A percentile compares a stretch with the other conserved stretches of the same genome.
Conservation (phyloP, 768 basidiomycete species). For the Hygrophorus russula region DNA sequence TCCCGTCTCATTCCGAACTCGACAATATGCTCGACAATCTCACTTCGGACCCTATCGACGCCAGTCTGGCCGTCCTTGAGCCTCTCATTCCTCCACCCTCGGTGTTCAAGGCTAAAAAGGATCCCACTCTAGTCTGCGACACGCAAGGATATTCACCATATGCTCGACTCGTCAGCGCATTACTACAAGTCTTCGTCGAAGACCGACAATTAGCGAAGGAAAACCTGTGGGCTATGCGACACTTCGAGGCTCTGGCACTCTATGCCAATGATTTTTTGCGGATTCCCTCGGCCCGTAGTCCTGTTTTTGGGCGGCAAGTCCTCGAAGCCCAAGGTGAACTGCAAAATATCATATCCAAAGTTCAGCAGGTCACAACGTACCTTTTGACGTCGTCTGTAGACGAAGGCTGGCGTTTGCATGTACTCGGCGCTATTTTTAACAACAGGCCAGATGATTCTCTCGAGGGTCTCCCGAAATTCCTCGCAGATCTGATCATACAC, state of each 20-base stretch:
- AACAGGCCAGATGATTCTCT: not conserved
- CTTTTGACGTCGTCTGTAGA: conserved; percentile 39
- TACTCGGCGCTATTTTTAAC: conserved; percentile 1
- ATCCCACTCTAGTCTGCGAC: conserved; percentile 22
- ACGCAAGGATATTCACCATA: conserved; percentile 47
- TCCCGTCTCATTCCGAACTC: conserved; percentile 37
- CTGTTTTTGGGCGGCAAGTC: conserved; percentile 33
- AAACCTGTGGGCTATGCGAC: conserved; percentile 58
- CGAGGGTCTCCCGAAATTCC: conserved; percentile 15
- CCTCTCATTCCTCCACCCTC: conserved; percentile 41
- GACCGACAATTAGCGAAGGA: conserved; percentile 51
- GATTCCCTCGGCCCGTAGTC: conserved; percentile 35
- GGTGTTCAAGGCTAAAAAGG: conserved; percentile 8
- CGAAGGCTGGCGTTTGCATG: conserved; percentile 6
- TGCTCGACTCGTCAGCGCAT: conserved; percentile 45
- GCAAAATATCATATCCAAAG: conserved; percentile 30
- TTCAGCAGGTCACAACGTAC: conserved; percentile 51
- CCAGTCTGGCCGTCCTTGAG: conserved; percentile 50
- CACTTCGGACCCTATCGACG: conserved; percentile 33
- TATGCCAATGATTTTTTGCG: conserved; percentile 53
- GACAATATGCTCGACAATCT: conserved; percentile 35
- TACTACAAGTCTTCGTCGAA: conserved; percentile 42
- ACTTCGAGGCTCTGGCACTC: conserved; percentile 50
- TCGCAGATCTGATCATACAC: conserved; percentile 19
- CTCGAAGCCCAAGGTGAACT: conserved; percentile 18